Conservation (phyloP, 1,284 basidiomycete species). For the Naganishia cerealis region DNA sequence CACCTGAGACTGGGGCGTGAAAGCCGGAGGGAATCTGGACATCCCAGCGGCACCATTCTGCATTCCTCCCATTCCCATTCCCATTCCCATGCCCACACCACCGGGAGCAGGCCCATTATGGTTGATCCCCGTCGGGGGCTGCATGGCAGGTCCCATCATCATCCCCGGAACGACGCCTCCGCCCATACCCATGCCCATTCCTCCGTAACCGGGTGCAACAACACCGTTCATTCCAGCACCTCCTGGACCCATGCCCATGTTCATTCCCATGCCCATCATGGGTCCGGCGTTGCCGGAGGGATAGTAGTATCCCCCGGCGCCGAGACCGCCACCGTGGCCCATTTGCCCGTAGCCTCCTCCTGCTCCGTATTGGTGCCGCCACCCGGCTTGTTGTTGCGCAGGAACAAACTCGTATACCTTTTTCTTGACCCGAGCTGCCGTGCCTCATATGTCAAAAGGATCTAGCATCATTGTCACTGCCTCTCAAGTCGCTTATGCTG, state of each 20-base stretch:
- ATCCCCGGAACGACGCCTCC: background rate
- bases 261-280: constrained; percentile 12
- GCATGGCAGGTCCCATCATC: background rate
- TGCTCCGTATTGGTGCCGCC: constrained; percentile 12
- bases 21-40: background rate
- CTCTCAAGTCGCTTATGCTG: constrained; percentile 63
- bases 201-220: background rate
- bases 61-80: background rate
- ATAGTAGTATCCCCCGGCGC: background rate
- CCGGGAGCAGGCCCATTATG: background rate
- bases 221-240: background rate
- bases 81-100: background rate
- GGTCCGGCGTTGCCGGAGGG: constrained; percentile 4
- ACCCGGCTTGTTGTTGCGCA: constrained; percentile 11
- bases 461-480: constrained; percentile 65
- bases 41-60: background rate
- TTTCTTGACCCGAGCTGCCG: constrained; percentile 58
- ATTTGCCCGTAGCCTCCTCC: constrained; percentile 9
- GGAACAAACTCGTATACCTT: constrained; percentile 54
- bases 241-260: constrained; percentile 1
- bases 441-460: constrained; percentile 65
- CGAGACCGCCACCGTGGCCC: background rate
- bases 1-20: constrained; percentile 3
- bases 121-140: background rate
- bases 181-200: background rate